Evolutionary conservation across 2,329 filamentous ascomycete species (phyloP), one percentile per base, ranked within the genome.

Genomic region (Hypomyces rosellus): DNA sequence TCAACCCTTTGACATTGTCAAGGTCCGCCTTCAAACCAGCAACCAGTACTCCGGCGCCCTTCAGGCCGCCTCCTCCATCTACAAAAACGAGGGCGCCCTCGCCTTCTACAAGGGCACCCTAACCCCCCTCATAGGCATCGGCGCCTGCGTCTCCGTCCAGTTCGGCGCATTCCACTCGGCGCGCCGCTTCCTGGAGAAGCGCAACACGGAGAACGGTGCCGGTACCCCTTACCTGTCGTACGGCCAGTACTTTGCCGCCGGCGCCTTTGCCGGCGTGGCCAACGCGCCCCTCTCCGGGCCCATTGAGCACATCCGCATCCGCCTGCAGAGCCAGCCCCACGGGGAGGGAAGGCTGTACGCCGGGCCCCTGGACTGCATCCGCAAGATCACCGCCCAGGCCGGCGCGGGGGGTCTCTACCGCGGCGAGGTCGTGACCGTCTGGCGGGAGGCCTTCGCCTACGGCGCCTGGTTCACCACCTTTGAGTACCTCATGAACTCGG

Each of bases 41-140:
- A 84, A 79, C 18, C 81, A 88, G 59, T 95, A 96, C 76, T 77
- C 81, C 48, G 85, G 82, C 57, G 93, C 93, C 48, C 71, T 95
- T 43, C 78, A 89, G 61, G 89, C 88, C 58, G 93, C 91, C 7
- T 78, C 79, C 46, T 82, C 86, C 56, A 97, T 99, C 73, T 89
- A 89, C 71, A 84, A 82, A 62, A 85, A 89, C 63, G 93, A 99
- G 69, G 93, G 93, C 2, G 78, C 90, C 2, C 73, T 88, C 12
- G 93, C 93, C 51, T 99, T 99, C 76, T 99, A 99, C 82, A 99
- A 99, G 73, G 93, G 93, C 63, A 97, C 93, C 0, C 77, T 99
- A 50, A 97, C 93, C 5, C 93, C 93, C 0, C 78, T 99, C 50
- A 81, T 99, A 51, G 93, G 93, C 59, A 97, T 99, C 65, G 93